Conservation (phyloP, 768 basidiomycete genomes). For the Hypholoma sublateritium region DNA sequence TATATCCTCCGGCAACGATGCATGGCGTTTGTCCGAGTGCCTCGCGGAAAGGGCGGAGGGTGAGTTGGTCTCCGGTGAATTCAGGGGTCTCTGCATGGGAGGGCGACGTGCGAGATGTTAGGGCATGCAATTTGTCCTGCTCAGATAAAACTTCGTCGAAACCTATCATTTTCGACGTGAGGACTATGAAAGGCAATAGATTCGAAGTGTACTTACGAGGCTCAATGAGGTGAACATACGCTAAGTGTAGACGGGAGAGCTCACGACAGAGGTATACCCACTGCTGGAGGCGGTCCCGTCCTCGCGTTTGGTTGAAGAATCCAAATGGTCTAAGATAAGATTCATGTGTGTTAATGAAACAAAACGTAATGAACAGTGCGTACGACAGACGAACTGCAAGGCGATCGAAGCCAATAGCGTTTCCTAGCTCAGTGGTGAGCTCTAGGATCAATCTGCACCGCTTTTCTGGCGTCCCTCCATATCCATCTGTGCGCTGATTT, state of each 20-base stretch:
- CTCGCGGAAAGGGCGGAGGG: slow-evolving; percentile 13
- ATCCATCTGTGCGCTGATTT: slow-evolving; percentile 55
- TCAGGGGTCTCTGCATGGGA: neutral
- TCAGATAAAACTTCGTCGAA: slow-evolving; percentile 17
- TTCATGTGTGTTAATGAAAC: neutral
- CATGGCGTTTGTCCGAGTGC: slow-evolving; percentile 12
- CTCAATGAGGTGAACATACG: slow-evolving; percentile 18
- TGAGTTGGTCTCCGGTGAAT: slow-evolving; percentile 12
- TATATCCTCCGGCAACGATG: slow-evolving; percentile 19
- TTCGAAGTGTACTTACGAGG: slow-evolving; percentile 10
- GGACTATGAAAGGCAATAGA: neutral
- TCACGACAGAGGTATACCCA: slow-evolving; percentile 17
- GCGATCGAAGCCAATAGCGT: slow-evolving; percentile 47
- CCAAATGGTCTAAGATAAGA: slow-evolving; percentile 11
- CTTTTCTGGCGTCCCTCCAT: slow-evolving; percentile 60
- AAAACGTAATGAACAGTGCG: neutral
- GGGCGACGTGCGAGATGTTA: neutral
- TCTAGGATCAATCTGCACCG: slow-evolving; percentile 53
- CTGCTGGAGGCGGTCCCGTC: slow-evolving; percentile 13
- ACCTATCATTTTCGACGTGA: slow-evolving; percentile 3
- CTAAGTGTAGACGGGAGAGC: slow-evolving; percentile 7
- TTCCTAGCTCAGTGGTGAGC: slow-evolving; percentile 43
- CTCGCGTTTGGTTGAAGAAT: slow-evolving; percentile 18
- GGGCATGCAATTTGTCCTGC: slow-evolving; percentile 12
- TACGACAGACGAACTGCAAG: slow-evolving; percentile 44